A percentile compares a stretch with the other conserved stretches of the same genome.
Conservation (phyloP, 2,329 filamentous ascomycete species). For the Clarireedia sp. region DNA sequence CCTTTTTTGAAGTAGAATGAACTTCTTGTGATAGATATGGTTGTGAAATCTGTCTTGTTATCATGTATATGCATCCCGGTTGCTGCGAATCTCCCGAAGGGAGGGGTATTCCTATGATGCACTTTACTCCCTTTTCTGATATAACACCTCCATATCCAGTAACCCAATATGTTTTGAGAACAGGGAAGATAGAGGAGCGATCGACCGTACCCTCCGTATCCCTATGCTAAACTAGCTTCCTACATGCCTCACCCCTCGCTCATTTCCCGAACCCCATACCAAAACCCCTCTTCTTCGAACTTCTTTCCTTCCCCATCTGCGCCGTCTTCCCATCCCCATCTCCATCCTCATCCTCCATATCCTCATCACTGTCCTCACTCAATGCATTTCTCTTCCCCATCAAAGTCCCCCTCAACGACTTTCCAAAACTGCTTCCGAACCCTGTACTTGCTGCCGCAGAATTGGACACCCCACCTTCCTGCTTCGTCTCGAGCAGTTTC, state of each 20-base stretch:
- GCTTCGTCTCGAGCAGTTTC: slow-evolving; percentile 22
- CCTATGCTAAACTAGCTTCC: too few relatives aligned
- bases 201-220: not conserved
- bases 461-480: too few relatives aligned
- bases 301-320: slow-evolving; percentile 37
- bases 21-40: not conserved
- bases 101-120: not conserved
- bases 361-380: slow-evolving; percentile 36
- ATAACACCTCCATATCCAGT: not conserved
- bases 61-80: not conserved
- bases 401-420: slow-evolving; percentile 32
- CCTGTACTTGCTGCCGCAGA: not conserved
- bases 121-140: not conserved
- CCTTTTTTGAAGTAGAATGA: not conserved
- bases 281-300: slow-evolving; percentile 44
- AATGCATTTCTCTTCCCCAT: slow-evolving; percentile 37
- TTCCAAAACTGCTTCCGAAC: slow-evolving; percentile 26
- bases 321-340: slow-evolving; percentile 36
- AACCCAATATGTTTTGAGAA: not conserved
- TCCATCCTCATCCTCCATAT: slow-evolving; percentile 31
- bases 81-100: not conserved
- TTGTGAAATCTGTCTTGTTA: not conserved
- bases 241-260: not conserved
- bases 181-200: not conserved
- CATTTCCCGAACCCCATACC: slow-evolving; percentile 10